Conservation (phyloP, 805 yeast species). For the Kodamaea laetipori region DNA sequence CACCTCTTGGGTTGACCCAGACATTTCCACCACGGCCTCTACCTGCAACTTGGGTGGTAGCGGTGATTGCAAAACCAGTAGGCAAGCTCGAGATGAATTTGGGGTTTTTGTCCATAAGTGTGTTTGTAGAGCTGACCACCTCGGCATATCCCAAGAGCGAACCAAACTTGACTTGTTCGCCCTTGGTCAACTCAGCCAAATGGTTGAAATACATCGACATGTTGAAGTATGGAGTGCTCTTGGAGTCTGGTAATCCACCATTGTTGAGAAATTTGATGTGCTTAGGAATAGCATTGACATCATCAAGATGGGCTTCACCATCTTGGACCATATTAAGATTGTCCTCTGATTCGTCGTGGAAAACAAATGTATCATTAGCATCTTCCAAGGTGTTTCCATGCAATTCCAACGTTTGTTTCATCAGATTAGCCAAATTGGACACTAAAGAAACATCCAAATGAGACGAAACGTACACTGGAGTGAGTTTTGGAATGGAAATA, state of each 20-base stretch:
- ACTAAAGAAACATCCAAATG: conserved; percentile 33
- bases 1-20: conserved; percentile 96
- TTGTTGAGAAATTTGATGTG: conserved; percentile 51
- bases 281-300: conserved; percentile 56
- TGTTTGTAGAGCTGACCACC: conserved; percentile 85
- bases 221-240: conserved; percentile 73
- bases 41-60: conserved; percentile 86
- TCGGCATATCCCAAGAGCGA: conserved; percentile 74
- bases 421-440: conserved; percentile 38
- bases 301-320: conserved; percentile 33
- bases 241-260: conserved; percentile 49
- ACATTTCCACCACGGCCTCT: conserved; percentile 93
- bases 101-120: conserved; percentile 74
- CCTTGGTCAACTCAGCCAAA: conserved; percentile 32
- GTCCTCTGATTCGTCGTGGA: conserved; percentile 42
- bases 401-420: conserved; percentile 39
- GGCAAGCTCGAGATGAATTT: conserved; percentile 61
- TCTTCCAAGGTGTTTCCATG: conserved; percentile 46
- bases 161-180: conserved; percentile 51
- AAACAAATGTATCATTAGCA: conserved; percentile 55
- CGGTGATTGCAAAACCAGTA: conserved; percentile 67
- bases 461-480: conserved; percentile 64
- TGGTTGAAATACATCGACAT: conserved; percentile 53
- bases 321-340: conserved; percentile 25
- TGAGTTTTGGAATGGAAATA: conserved; percentile 59